A percentile compares a stretch with the other conserved stretches of the same genome.
Conservation (phyloP, 75 land plant species). For the Gnetum montanum region DNA sequence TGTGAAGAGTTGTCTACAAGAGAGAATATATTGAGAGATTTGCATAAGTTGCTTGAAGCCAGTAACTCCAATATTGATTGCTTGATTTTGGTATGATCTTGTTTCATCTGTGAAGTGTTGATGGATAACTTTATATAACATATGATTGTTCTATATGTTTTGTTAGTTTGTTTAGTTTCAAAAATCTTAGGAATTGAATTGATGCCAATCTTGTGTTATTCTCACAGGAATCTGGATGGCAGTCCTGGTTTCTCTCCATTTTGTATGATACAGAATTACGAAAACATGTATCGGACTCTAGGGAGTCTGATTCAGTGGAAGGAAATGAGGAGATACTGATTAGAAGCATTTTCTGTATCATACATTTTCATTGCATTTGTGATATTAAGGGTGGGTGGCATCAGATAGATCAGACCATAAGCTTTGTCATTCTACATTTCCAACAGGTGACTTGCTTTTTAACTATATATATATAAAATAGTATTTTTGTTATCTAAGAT, state of each 20-base stretch:
- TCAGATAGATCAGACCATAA: conserved; percentile 71
- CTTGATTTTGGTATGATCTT: conserved; percentile 48
- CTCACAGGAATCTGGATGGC: conserved; percentile 82
- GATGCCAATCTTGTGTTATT: too few relatives aligned
- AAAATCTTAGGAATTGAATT: too few relatives aligned
- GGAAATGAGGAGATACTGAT: conserved; percentile 46
- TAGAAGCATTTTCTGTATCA: conserved; percentile 46
- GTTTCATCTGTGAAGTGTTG: too few relatives aligned
- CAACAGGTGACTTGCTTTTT: conserved; percentile 70
- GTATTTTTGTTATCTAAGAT: neutral
- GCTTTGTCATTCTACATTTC: conserved; percentile 42
- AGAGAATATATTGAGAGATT: conserved; percentile 48
- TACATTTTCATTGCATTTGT: conserved; percentile 60
- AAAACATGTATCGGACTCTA: conserved; percentile 12
- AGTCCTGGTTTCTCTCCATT: conserved; percentile 59
- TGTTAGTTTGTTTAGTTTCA: too few relatives aligned
- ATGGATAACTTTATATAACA: too few relatives aligned
- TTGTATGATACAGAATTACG: conserved; percentile 31
- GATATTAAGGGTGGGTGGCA: conserved; percentile 86
- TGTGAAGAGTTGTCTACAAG: conserved; percentile 46
- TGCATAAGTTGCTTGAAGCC: conserved; percentile 74
- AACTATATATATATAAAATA: too few relatives aligned
- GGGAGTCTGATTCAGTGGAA: conserved; percentile 14
- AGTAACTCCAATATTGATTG: conserved; percentile 76
- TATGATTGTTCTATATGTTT: too few relatives aligned